Base-by-base conservation (phyloP, 306 rosid species). In the Crotalaria pallida region DNA sequence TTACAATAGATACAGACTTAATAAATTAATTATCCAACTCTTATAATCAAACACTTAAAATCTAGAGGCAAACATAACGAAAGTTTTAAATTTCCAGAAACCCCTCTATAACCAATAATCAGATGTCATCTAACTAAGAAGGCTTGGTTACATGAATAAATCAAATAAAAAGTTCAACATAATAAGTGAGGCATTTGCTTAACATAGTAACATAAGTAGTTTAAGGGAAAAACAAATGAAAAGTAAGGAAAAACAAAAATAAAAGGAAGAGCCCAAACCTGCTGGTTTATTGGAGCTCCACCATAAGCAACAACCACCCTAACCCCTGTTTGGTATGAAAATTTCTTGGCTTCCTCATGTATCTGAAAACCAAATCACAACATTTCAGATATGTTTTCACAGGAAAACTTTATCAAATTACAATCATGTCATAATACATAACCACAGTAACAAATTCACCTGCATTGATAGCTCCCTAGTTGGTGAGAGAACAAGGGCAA, bases 251-350 rank as follows among this genome's bases (percentile, higher is more conserved):
- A 36, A 15, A n/a, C 22, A 48, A 43, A 74, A 22, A 18, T 17
- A 19, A 29, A 79, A 57, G 16, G 45, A 33, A 23, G 69, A 26
- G 43, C 26, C 47, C 2, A 69, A 75, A 92, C 96, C 96, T 89
- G 96, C 66, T 84, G 94, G 84, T 82, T 82, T 72, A 92, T 85
- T 59, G 97, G 96, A 59, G 96, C 91, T 69, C 97, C 97, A 45
- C 97, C 97, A 66, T 91, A 91, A 61, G 89, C 96, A 84, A 92
- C 97, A 43, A 92, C 97, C 59, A 88, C 97, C 70, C 94, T 85
- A n/a, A 89, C 97, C 81, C 92, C 91, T 1, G 91, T 88, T 81
- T 88, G 91, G 80, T 88, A 88, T 1, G 92, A 70, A 38, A 88
- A 84, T 27, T 91, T 88, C 77, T 57, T 82, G 50, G 92, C 91